A percentile compares a stretch with the other conserved stretches of the same genome.
phyloP scores from a whole-genome alignment of 2,329 filamentous ascomycete genomes.

The Aspergillus phoenicis region DNA sequence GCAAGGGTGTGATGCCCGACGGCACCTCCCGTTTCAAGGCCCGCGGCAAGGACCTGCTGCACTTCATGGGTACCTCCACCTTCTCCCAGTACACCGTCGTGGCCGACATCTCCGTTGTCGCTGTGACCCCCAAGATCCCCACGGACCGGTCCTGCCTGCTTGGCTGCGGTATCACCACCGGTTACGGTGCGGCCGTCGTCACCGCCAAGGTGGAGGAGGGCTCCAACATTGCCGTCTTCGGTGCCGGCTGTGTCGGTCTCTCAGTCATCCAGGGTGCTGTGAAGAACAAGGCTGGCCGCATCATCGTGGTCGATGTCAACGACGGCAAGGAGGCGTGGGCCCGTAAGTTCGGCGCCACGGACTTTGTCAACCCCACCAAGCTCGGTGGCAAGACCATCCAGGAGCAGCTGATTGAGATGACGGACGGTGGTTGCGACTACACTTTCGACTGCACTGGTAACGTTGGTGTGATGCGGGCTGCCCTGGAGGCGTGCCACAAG shows the following conservation, averaged over 20 bases:
- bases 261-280: conserved; percentile 94
- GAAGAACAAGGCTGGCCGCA: conserved; percentile 70
- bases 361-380: conserved; percentile 93
- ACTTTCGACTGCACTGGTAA: conserved; percentile 99
- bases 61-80: conserved; percentile 99
- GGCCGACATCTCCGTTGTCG: conserved; percentile 96
- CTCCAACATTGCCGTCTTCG: conserved; percentile 87
- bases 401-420: conserved; percentile 94
- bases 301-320: conserved; percentile 76
- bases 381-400: conserved; percentile 76
- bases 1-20: conserved; percentile 94
- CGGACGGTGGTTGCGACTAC: conserved; percentile 96
- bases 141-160: conserved; percentile 97
- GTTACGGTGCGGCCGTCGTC: conserved; percentile 92
- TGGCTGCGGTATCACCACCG: conserved; percentile 97
- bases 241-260: conserved; percentile 92
- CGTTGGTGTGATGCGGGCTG: conserved; percentile 91
- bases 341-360: conserved; percentile 90
- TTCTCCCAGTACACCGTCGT: conserved; percentile 99
- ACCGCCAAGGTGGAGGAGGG: conserved; percentile 91
- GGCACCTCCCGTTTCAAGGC: conserved; percentile 92
- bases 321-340: conserved; percentile 88
- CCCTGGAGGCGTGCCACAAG: conserved; percentile 98
- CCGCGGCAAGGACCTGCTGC: conserved; percentile 91
- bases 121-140: conserved; percentile 83